These are phyloP conservation scores for Apiotrichum gracile DNA, from an alignment of 1,284 basidiomycete genomes.

Conservation along the genomic window DNA sequence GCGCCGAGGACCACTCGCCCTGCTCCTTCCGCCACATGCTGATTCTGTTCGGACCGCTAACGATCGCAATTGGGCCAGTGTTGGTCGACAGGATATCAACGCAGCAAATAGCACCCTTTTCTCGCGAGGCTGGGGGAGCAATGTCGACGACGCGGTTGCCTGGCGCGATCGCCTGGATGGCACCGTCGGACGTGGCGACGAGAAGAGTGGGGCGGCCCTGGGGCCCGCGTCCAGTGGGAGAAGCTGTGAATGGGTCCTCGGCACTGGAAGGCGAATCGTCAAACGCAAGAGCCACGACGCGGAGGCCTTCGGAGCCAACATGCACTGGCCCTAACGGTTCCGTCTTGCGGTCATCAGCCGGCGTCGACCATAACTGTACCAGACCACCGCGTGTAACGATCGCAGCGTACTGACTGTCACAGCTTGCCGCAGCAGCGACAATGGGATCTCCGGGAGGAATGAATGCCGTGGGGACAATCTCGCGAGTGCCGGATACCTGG, in stretches of 20 bases:
- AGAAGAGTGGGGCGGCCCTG: conserved; percentile 8
- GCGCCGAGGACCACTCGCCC: conserved; percentile 10
- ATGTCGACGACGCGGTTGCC: conserved; percentile 7
- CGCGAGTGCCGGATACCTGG: conserved; percentile 23
- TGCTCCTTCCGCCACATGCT: conserved; percentile 14
- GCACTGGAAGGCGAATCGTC: conserved; percentile 1
- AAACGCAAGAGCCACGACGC: conserved; percentile 3
- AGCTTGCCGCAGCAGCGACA: conserved; percentile 20
- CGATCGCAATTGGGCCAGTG: conserved; percentile 2
- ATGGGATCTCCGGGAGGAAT: conserved; percentile 20
- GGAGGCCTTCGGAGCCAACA: background rate
- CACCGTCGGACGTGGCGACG: conserved; percentile 11
- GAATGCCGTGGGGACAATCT: conserved; percentile 11
- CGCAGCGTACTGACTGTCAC: conserved; percentile 7
- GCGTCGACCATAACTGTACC: conserved; percentile 11
- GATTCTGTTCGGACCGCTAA: background rate
- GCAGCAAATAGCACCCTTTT: background rate
- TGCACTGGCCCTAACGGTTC: background rate
- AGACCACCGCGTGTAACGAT: conserved; percentile 7
- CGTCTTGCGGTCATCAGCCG: conserved; percentile 13
- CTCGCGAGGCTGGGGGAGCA: background rate
- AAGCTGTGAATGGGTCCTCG: conserved; percentile 17
- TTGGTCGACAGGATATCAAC: conserved; percentile 8
- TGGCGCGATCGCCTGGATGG: conserved; percentile 5
- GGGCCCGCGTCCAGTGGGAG: background rate